Conservation (phyloP, 495 filamentous ascomycete species). For the Eremomyces bilateralis region DNA sequence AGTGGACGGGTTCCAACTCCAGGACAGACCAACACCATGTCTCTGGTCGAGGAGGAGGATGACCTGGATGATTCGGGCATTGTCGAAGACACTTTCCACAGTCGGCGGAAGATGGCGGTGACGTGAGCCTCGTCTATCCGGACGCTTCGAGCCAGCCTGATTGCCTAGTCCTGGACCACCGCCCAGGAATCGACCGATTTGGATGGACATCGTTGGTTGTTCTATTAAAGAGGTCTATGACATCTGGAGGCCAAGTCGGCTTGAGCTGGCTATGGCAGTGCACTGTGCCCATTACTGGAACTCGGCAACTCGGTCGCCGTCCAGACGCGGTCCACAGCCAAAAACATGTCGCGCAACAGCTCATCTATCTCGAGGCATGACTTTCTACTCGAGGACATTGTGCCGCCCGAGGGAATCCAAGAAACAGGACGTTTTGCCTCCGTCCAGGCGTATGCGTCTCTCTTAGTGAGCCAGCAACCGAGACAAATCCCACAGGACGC, state of each 20-base stretch:
- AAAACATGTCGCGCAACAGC: constrained; percentile 29
- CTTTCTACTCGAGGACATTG: not conserved
- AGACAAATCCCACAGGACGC: constrained; percentile 18
- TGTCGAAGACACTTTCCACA: not conserved
- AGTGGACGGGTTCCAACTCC: constrained; percentile 12
- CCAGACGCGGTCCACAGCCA: constrained; percentile 37
- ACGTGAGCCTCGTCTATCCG: no score
- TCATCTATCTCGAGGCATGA: constrained; percentile 9
- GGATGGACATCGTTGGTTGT: no score
- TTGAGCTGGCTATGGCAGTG: not conserved
- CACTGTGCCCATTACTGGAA: not conserved
- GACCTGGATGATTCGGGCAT: not conserved
- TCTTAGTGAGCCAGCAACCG: constrained; percentile 22
- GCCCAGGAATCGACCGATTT: no score
- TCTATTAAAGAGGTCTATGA: no score
- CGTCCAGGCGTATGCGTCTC: constrained; percentile 16
- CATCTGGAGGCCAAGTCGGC: no score
- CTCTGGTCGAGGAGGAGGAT: not conserved
- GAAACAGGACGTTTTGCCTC: constrained; percentile 16
- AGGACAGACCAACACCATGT: not conserved
- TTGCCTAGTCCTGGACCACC: no score
- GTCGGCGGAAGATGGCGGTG: no score
- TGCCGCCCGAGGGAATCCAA: constrained; percentile 9
- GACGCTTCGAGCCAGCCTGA: no score
- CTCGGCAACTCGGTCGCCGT: constrained; percentile 17